These are phyloP conservation scores for Neonectria punicea DNA, from an alignment of 2,329 filamentous ascomycete genomes.

Conservation along the genomic window DNA sequence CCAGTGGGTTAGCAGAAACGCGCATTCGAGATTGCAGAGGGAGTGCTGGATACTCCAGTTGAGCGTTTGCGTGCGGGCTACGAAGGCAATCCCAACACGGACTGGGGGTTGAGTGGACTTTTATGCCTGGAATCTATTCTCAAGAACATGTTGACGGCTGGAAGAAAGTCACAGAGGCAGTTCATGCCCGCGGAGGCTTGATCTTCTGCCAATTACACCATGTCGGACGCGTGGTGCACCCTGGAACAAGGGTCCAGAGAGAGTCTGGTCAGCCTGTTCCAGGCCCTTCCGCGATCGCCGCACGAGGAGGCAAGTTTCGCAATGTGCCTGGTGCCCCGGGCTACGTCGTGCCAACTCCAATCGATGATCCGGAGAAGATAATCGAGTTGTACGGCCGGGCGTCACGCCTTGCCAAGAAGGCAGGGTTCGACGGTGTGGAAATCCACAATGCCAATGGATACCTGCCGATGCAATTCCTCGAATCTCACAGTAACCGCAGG, in stretches of 20 bases:
- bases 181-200: neutral
- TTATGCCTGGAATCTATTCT: slow-evolving; percentile 7
- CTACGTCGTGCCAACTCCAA: slow-evolving; percentile 3
- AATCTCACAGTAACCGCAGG: slow-evolving; percentile 56
- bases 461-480: slow-evolving; percentile 59
- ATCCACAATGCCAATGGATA: slow-evolving; percentile 67
- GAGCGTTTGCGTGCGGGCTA: slow-evolving; percentile 24
- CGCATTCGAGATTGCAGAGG: slow-evolving; percentile 27
- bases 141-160: slow-evolving; percentile 7
- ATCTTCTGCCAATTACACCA: slow-evolving; percentile 12
- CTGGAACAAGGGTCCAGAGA: slow-evolving; percentile 5
- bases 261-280: slow-evolving; percentile 8
- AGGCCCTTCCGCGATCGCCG: slow-evolving; percentile 5
- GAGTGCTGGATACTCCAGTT: slow-evolving; percentile 31
- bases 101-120: slow-evolving; percentile 18
- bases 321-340: slow-evolving; percentile 12
- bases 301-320: slow-evolving; percentile 14
- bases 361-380: neutral
- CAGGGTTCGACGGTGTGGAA: slow-evolving; percentile 77
- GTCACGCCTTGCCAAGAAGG: slow-evolving; percentile 59
- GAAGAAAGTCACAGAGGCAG: neutral
- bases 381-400: slow-evolving; percentile 7
- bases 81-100: slow-evolving; percentile 27
- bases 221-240: slow-evolving; percentile 10
- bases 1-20: slow-evolving; percentile 25